Percentiles rank a stretch among this genome's conserved stretches.
phyloP scores from a whole-genome alignment of 495 filamentous ascomycete genomes.

The Venustampulla echinocandica region DNA sequence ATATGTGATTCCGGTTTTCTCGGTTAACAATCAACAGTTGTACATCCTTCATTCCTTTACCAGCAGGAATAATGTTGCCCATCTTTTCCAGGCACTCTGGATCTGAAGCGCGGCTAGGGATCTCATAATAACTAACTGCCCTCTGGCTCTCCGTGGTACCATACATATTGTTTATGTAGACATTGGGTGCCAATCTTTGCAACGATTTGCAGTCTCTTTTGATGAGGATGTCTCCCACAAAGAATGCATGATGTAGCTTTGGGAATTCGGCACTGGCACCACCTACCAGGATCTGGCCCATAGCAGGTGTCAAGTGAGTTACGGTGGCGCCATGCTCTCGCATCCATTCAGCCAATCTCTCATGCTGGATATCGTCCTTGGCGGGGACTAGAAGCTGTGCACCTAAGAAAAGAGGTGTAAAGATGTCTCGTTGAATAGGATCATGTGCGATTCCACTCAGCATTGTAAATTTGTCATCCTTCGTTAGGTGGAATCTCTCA shows the following conservation, averaged over 20 bases:
- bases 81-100: conserved; percentile 61
- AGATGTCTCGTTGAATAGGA: conserved; percentile 83
- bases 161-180: conserved; percentile 82
- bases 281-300: conserved; percentile 93
- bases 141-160: conserved; percentile 87
- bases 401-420: conserved; percentile 85
- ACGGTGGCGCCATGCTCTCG: conserved; percentile 66
- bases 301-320: conserved; percentile 87
- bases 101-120: conserved; percentile 60
- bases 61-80: conserved; percentile 76
- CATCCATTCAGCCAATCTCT: conserved; percentile 90
- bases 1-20: conserved; percentile 60
- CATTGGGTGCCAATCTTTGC: conserved; percentile 69
- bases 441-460: conserved; percentile 82
- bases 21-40: conserved; percentile 87
- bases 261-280: conserved; percentile 73
- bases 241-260: conserved; percentile 72
- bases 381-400: conserved; percentile 75
- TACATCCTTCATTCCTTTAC: conserved; percentile 86
- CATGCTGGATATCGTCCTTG: conserved; percentile 79
- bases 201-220: conserved; percentile 78
- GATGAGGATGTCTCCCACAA: conserved; percentile 87
- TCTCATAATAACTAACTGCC: conserved; percentile 79
- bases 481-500: conserved; percentile 63
- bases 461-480: conserved; percentile 75